phyloP scores from a whole-genome alignment of 2,329 filamentous ascomycete genomes.

The Microdochium nivale region DNA sequence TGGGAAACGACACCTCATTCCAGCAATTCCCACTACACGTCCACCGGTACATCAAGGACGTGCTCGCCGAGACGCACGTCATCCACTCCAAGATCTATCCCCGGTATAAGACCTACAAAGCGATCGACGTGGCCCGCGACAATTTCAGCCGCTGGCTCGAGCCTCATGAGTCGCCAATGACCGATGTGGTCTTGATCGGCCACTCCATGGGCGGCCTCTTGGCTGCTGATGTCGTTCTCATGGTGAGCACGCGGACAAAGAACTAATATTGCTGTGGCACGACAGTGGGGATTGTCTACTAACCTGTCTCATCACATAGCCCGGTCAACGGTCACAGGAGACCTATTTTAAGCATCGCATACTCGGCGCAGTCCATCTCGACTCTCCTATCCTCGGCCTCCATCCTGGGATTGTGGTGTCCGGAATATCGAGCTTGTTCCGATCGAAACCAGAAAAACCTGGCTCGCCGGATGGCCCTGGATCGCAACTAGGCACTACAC shows the following conservation, averaged over 20 bases:
- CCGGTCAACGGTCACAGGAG: slow-evolving; percentile 8
- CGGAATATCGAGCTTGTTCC: slow-evolving; percentile 71
- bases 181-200: slow-evolving; percentile 75
- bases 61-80: slow-evolving; percentile 63
- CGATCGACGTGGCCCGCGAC: slow-evolving; percentile 65
- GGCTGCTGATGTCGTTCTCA: slow-evolving; percentile 67
- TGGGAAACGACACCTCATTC: slow-evolving; percentile 83
- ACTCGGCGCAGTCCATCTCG: slow-evolving; percentile 72
- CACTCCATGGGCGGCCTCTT: slow-evolving; percentile 88
- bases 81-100: slow-evolving; percentile 85
- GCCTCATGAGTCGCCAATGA: slow-evolving; percentile 64
- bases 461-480: slow-evolving; percentile 5
- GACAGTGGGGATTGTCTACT: background rate
- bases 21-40: slow-evolving; percentile 81
- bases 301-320: background rate
- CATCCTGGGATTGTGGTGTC: slow-evolving; percentile 82
- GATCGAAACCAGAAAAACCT: slow-evolving; percentile 27
- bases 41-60: slow-evolving; percentile 61
- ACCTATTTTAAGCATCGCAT: slow-evolving; percentile 62
- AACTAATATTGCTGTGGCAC: background rate
- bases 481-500: background rate
- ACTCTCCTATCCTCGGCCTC: slow-evolving; percentile 80
- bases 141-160: slow-evolving; percentile 77
- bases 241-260: slow-evolving; percentile 31
- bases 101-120: slow-evolving; percentile 66